Conservation (phyloP, 805 yeast species). For the Candida coquimbonensis region DNA sequence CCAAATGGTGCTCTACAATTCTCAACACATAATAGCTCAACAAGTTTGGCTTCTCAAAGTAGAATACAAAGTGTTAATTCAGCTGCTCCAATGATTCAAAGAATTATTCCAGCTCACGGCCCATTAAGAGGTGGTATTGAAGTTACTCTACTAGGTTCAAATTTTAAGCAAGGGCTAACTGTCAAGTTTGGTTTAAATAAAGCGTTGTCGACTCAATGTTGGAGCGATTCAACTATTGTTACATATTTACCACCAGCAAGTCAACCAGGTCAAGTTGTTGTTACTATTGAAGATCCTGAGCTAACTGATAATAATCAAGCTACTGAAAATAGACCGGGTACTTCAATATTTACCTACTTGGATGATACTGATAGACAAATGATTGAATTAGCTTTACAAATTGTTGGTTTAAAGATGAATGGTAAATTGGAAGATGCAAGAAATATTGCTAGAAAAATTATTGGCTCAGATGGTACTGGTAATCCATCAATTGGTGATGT, state of each 20-base stretch:
- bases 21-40: conserved; percentile 8
- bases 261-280: conserved; percentile 86
- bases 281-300: conserved; percentile 61
- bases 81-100: conserved; percentile 41
- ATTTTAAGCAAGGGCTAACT: conserved; percentile 73
- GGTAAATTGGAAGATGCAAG: conserved; percentile 93
- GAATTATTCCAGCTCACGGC: conserved; percentile 93
- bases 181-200: conserved; percentile 82
- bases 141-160: conserved; percentile 81
- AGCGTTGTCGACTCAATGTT: conserved; percentile 84
- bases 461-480: conserved; percentile 44
- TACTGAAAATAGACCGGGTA: conserved; percentile 17
- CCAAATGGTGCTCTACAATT: background rate
- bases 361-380: conserved; percentile 95
- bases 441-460: conserved; percentile 85
- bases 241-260: conserved; percentile 90
- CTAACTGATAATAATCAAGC: conserved; percentile 9
- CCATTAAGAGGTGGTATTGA: conserved; percentile 96
- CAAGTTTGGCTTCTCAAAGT: conserved; percentile 9
- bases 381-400: conserved; percentile 91
- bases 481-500: conserved; percentile 13
- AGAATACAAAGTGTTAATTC: conserved; percentile 6
- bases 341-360: conserved; percentile 70
- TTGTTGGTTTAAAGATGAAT: conserved; percentile 94
- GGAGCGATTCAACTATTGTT: conserved; percentile 92